Evolutionary conservation across 805 yeast species (phyloP).

Genomic region (Candida ortonii): DNA sequence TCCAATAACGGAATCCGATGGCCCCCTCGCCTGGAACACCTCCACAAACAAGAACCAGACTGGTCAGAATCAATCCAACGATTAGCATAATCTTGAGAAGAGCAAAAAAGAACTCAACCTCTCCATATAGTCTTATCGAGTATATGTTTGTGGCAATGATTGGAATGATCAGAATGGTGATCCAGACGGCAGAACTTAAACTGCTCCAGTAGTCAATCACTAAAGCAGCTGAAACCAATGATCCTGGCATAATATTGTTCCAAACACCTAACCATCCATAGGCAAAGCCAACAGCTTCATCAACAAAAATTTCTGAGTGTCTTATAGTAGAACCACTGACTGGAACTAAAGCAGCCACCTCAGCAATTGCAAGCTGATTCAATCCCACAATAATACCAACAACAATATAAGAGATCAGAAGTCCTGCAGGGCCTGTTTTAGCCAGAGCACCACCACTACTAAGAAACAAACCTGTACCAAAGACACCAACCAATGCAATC

Average conservation of each 20-base stretch:
- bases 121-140: slow-evolving; percentile 46
- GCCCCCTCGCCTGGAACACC: slow-evolving; percentile 49
- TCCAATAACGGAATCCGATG: slow-evolving; percentile 40
- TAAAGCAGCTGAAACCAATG: slow-evolving; percentile 56
- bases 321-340: slow-evolving; percentile 55
- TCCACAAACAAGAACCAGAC: slow-evolving; percentile 55
- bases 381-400: slow-evolving; percentile 58
- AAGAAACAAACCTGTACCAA: slow-evolving; percentile 61
- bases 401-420: slow-evolving; percentile 57
- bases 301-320: slow-evolving; percentile 24
- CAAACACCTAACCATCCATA: slow-evolving; percentile 45
- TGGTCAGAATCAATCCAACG: slow-evolving; percentile 52
- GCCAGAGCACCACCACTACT: slow-evolving; percentile 45
- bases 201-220: slow-evolving; percentile 57
- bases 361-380: slow-evolving; percentile 50
- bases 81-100: slow-evolving; percentile 60
- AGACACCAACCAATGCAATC: slow-evolving; percentile 70
- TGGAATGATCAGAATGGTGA: slow-evolving; percentile 46
- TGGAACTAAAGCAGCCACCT: slow-evolving; percentile 56
- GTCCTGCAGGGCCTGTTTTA: slow-evolving; percentile 33
- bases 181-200: slow-evolving; percentile 54
- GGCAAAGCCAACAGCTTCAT: slow-evolving; percentile 56
- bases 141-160: slow-evolving; percentile 43
- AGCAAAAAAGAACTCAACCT: slow-evolving; percentile 61
- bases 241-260: slow-evolving; percentile 50